These are phyloP conservation scores for sorghum (Sorghum bicolor) DNA, from an alignment of 176 grass and related monocot genomes.

Conservation along the genomic window DNA sequence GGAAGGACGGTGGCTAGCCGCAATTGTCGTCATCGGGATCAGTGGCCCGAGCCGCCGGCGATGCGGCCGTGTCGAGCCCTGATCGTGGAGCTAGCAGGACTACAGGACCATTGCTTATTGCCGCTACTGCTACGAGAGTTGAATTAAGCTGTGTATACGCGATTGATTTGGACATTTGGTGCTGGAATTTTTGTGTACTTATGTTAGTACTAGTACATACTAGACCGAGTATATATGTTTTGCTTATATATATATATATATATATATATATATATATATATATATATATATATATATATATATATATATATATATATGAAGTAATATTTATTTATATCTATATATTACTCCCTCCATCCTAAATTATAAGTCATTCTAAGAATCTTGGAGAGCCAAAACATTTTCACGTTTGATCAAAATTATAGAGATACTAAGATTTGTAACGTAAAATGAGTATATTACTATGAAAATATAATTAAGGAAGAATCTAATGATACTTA, in stretches of 20 bases:
- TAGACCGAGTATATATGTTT: not conserved
- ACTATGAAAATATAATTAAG: too few relatives aligned
- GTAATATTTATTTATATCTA: too few relatives aligned
- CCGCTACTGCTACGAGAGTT: not conserved
- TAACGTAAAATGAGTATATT: too few relatives aligned
- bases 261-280: too few relatives aligned
- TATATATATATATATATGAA: not conserved
- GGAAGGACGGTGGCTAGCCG: not conserved
- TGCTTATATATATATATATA: not conserved
- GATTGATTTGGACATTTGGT: not conserved
- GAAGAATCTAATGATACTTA: too few relatives aligned
- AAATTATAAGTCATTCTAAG: too few relatives aligned
- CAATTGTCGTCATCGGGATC: not conserved
- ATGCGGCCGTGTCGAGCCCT: not conserved
- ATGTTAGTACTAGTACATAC: not conserved
- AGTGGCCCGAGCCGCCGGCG: slow-evolving; percentile 20
- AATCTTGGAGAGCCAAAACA: too few relatives aligned
- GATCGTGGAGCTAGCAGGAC: not conserved
- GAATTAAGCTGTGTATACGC: slow-evolving; percentile 10
- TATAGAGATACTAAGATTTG: too few relatives aligned
- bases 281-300: too few relatives aligned
- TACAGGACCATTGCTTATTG: not conserved
- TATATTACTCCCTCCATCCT: too few relatives aligned
- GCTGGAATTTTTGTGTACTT: not conserved
- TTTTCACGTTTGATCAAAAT: too few relatives aligned